Evolutionary conservation across 371 early-diverging fungal species (phyloP).

Genomic region (Massospora cicadina): DNA sequence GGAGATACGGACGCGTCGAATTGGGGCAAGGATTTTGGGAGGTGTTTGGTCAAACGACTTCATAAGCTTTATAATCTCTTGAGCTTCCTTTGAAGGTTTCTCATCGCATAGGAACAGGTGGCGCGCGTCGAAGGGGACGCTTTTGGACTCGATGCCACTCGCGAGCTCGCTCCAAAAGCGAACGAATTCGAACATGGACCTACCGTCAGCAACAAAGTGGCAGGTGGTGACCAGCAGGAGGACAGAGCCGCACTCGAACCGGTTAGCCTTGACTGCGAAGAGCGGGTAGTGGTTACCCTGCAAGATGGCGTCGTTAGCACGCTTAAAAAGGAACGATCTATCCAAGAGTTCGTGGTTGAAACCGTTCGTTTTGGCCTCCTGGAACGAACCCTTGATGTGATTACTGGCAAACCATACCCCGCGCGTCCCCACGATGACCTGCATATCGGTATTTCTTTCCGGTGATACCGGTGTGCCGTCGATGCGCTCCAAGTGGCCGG

Average conservation of each 20-base stretch:
- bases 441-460: not conserved
- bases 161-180: not conserved
- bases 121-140: not conserved
- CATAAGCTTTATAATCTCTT: not conserved
- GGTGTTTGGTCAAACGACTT: not conserved
- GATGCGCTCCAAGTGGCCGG: not conserved
- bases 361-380: not conserved
- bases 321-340: not conserved
- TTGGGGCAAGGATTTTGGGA: not conserved
- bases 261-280: not conserved
- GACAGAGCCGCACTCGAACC: not conserved
- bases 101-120: not conserved
- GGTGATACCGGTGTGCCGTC: not conserved
- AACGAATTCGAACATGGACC: not conserved
- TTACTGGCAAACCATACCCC: not conserved
- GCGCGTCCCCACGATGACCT: not conserved
- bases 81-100: not conserved
- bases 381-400: not conserved
- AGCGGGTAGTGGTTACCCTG: not conserved
- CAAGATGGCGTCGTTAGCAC: not conserved
- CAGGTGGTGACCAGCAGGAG: not conserved
- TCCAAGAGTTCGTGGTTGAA: not conserved
- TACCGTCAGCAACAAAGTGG: not conserved
- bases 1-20: not conserved
- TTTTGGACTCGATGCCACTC: not conserved